Evolutionary conservation across 768 basidiomycete species (phyloP).

Genomic region (Rhodotorula sphaerocarpa): DNA sequence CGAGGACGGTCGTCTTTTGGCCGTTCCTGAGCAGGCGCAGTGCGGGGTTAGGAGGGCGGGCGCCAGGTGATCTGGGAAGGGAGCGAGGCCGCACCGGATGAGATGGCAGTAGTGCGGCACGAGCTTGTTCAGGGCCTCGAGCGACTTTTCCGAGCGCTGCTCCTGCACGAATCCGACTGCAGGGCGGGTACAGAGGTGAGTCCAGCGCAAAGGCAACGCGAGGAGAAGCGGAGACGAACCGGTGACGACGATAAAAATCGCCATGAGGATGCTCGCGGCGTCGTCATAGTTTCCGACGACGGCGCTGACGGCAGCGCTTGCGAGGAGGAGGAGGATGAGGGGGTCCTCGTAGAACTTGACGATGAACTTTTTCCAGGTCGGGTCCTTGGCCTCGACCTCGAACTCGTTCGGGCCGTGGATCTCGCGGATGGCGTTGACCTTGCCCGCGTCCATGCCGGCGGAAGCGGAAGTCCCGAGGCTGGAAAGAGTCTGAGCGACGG

Average conservation of each 20-base stretch:
- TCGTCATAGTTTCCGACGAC: conserved; percentile 94
- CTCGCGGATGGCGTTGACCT: conserved; percentile 37
- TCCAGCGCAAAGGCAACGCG: too few relatives aligned
- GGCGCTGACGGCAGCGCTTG: conserved; percentile 78
- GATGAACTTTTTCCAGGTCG: conserved; percentile 73
- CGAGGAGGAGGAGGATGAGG: conserved; percentile 78
- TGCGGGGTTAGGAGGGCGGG: neutral
- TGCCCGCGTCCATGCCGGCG: conserved; percentile 26
- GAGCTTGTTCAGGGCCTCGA: conserved; percentile 91
- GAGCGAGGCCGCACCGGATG: conserved; percentile 50
- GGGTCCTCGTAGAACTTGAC: conserved; percentile 95
- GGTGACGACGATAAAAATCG: conserved; percentile 84
- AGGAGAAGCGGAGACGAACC: conserved; percentile 50
- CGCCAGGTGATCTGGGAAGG: too few relatives aligned
- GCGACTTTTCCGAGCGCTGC: conserved; percentile 81
- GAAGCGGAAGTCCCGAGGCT: conserved; percentile 20
- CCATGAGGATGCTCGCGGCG: conserved; percentile 82
- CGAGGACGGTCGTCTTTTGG: conserved; percentile 68
- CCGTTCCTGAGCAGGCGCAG: conserved; percentile 48
- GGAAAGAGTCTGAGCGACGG: conserved; percentile 23
- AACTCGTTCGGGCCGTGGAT: conserved; percentile 64
- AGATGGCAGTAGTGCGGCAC: conserved; percentile 95
- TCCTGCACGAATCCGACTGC: conserved; percentile 91
- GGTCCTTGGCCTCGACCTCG: conserved; percentile 71
- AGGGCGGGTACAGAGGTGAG: neutral